These are phyloP conservation scores for Lactarius psammicola DNA, from an alignment of 768 basidiomycete genomes.

Conservation along the genomic window DNA sequence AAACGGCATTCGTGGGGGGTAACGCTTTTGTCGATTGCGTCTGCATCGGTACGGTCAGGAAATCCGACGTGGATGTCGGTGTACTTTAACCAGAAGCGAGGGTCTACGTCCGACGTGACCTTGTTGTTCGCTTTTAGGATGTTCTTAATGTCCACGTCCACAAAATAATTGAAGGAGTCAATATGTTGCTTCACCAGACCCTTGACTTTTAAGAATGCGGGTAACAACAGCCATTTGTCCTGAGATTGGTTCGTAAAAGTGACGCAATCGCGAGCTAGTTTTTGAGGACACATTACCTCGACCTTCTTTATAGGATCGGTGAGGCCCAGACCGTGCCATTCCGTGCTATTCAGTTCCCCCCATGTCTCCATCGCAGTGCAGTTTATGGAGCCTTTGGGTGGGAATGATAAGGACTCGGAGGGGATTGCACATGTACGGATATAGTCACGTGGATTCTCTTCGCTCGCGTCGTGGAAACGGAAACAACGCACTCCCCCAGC, in stretches of 20 bases:
- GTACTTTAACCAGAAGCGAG: slow-evolving; percentile 95
- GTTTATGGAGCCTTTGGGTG: neutral
- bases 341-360: slow-evolving; percentile 53
- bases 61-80: slow-evolving; percentile 92
- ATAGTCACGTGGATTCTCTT: neutral
- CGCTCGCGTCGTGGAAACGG: neutral
- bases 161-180: slow-evolving; percentile 98
- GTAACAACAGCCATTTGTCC: slow-evolving; percentile 99
- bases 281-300: slow-evolving; percentile 56
- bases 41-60: slow-evolving; percentile 84
- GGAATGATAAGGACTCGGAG: too few species aligned
- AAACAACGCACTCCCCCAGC: neutral
- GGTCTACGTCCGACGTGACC: slow-evolving; percentile 95
- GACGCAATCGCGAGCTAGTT: neutral
- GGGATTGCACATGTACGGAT: too few species aligned
- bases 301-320: slow-evolving; percentile 88
- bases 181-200: slow-evolving; percentile 99
- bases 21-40: slow-evolving; percentile 73
- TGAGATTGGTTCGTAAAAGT: slow-evolving; percentile 34
- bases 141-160: slow-evolving; percentile 95
- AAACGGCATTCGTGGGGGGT: slow-evolving; percentile 98
- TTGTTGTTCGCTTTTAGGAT: slow-evolving; percentile 93
- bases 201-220: slow-evolving; percentile 95
- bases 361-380: slow-evolving; percentile 43
- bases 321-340: slow-evolving; percentile 76